A percentile compares a stretch with the other conserved stretches of the same genome.
Evolutionary conservation across 2,329 filamentous ascomycete genomes (phyloP).

Genomic region (Westerdykella sp.): DNA sequence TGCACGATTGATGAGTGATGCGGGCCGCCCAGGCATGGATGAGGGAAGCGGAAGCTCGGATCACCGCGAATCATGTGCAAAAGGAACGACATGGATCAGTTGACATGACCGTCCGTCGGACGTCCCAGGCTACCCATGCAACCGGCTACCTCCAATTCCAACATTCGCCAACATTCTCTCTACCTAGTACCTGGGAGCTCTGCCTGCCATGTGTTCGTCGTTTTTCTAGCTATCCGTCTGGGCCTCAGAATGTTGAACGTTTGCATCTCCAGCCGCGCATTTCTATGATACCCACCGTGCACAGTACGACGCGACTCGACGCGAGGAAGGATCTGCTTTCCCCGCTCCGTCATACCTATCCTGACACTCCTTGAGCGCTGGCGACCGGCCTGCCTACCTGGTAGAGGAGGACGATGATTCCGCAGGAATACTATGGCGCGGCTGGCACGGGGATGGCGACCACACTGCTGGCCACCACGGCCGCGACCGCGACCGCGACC

Average conservation of each 20-base stretch:
- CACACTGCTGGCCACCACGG: too few relatives aligned
- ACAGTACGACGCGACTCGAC: too few relatives aligned
- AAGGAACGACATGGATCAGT: not conserved
- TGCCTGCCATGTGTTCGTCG: slow-evolving; percentile 5
- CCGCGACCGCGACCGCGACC: slow-evolving; percentile 3
- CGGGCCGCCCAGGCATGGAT: not conserved
- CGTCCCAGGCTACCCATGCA: not conserved
- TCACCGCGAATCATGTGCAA: slow-evolving; percentile 11
- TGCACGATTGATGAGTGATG: slow-evolving; percentile 13
- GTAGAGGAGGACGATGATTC: slow-evolving; percentile 17
- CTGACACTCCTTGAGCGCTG: too few relatives aligned
- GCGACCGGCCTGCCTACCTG: too few relatives aligned
- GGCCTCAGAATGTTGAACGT: too few relatives aligned
- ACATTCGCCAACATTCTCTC: slow-evolving; percentile 4
- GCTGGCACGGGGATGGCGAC: slow-evolving; percentile 11
- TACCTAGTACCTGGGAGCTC: not conserved
- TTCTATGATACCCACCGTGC: too few relatives aligned
- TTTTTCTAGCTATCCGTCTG: not conserved
- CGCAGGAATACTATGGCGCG: slow-evolving; percentile 18
- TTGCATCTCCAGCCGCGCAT: too few relatives aligned
- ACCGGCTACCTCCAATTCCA: slow-evolving; percentile 5
- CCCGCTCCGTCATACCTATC: too few relatives aligned
- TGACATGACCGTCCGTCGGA: not conserved
- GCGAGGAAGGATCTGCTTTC: too few relatives aligned
- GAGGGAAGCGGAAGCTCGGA: slow-evolving; percentile 5